Conservation (phyloP, 2,329 filamentous ascomycete genomes). For the Aspergillus flavus region DNA sequence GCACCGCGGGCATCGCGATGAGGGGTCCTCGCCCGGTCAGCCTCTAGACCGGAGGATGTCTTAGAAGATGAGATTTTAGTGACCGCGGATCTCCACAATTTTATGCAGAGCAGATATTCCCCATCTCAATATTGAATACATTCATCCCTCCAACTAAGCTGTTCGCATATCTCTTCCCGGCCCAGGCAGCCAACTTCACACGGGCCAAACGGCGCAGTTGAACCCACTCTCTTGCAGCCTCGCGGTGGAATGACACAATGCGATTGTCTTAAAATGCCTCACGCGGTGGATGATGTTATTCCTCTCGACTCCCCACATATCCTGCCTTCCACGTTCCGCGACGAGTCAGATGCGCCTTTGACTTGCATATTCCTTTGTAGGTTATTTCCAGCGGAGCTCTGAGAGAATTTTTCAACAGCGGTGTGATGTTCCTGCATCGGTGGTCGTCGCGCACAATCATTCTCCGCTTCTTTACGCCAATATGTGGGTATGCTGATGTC, state of each 20-base stretch:
- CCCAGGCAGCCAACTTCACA: not conserved
- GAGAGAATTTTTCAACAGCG: slow-evolving; percentile 1
- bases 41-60: not conserved
- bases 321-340: not conserved
- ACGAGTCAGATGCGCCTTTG: not conserved
- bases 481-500: not conserved
- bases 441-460: not conserved
- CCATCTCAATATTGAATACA: not conserved
- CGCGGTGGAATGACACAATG: not conserved
- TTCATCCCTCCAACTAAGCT: not conserved
- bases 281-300: not conserved
- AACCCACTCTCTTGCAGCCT: not conserved
- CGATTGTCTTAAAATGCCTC: not conserved
- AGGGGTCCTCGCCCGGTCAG: not conserved
- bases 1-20: not conserved
- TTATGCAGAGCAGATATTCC: not conserved
- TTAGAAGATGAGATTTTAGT: not conserved
- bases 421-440: slow-evolving; percentile 9
- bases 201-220: not conserved
- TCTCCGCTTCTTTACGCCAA: not conserved
- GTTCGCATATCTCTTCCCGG: not conserved
- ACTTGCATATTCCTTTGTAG: not conserved
- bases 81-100: not conserved
- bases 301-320: not conserved
- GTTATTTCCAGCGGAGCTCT: not conserved